A percentile compares a stretch with the other conserved stretches of the same genome.
phyloP scores from a whole-genome alignment of 2,329 filamentous ascomycete species.

The Ophiostoma montium region DNA sequence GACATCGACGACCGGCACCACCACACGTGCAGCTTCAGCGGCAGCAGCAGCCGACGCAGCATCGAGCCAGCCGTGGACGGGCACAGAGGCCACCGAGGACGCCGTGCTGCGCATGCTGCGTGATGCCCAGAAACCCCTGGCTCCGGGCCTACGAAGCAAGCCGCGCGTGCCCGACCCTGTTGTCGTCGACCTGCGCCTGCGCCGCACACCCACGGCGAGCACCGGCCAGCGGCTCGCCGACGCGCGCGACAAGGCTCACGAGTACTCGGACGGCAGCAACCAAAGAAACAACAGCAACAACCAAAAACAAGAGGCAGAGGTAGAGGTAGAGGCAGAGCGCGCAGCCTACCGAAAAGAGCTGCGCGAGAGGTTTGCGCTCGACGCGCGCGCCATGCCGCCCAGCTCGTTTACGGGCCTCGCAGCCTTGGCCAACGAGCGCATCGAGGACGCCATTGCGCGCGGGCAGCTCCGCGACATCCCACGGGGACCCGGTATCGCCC shows the following conservation, averaged over 20 bases:
- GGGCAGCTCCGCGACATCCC: slow-evolving; percentile 80
- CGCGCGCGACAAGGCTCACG: slow-evolving; percentile 43
- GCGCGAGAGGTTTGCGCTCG: slow-evolving; percentile 67
- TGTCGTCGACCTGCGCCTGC: slow-evolving; percentile 38
- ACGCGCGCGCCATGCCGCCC: slow-evolving; percentile 59
- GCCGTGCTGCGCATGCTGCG: slow-evolving; percentile 72
- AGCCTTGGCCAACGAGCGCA: slow-evolving; percentile 72
- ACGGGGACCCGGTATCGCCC: slow-evolving; percentile 55
- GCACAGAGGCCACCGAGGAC: slow-evolving; percentile 60
- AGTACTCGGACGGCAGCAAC: slow-evolving; percentile 25
- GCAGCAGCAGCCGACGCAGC: slow-evolving; percentile 44
- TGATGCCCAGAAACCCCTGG: slow-evolving; percentile 61
- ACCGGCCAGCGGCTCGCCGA: slow-evolving; percentile 34
- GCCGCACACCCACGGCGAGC: slow-evolving; percentile 23
- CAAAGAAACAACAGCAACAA: neutral
- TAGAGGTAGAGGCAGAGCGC: too few species aligned
- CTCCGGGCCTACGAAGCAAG: slow-evolving; percentile 31
- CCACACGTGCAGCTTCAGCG: slow-evolving; percentile 53
- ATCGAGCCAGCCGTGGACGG: slow-evolving; percentile 54
- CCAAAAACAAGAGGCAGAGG: too few species aligned
- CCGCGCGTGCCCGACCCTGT: slow-evolving; percentile 26
- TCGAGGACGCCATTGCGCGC: slow-evolving; percentile 83
- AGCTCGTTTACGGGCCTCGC: slow-evolving; percentile 65
- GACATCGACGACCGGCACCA: slow-evolving; percentile 13
- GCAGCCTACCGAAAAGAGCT: slow-evolving; percentile 60